Conservation (phyloP, 176 grass and related monocot genomes). For the Secale cereale region DNA sequence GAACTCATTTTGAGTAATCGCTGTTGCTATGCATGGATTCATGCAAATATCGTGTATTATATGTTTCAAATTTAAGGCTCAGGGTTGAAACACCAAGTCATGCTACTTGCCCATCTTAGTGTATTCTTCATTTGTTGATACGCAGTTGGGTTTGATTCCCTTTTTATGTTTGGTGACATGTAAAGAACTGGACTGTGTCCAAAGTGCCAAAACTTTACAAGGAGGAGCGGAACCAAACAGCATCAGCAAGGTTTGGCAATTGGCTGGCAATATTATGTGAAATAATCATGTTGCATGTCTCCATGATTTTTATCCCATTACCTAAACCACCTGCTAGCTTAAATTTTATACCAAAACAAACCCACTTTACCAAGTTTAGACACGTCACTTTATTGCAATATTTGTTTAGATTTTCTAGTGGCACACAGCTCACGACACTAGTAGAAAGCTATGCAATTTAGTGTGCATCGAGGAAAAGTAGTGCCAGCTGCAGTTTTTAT, state of each 20-base stretch:
- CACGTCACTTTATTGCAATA: no score
- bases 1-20: neutral
- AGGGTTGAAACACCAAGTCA: constrained; percentile 16
- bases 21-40: neutral
- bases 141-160: neutral
- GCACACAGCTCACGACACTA: neutral
- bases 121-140: constrained; percentile 5
- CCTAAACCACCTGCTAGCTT: neutral
- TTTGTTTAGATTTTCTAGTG: neutral
- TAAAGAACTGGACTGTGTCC: no score
- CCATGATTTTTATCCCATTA: neutral
- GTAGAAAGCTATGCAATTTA: neutral
- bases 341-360: neutral
- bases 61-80: neutral
- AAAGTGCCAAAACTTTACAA: no score
- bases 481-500: neutral
- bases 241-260: neutral
- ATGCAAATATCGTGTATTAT: neutral
- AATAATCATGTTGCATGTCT: neutral
- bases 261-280: neutral
- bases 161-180: constrained; percentile 15
- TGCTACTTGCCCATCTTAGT: constrained; percentile 10
- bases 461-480: neutral
- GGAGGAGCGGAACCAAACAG: neutral
- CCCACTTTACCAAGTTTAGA: neutral